Percentiles rank a stretch among this genome's conserved stretches.
phyloP scores from a whole-genome alignment of 139 green algal species.

The Chlamydomonas schloesseri region DNA sequence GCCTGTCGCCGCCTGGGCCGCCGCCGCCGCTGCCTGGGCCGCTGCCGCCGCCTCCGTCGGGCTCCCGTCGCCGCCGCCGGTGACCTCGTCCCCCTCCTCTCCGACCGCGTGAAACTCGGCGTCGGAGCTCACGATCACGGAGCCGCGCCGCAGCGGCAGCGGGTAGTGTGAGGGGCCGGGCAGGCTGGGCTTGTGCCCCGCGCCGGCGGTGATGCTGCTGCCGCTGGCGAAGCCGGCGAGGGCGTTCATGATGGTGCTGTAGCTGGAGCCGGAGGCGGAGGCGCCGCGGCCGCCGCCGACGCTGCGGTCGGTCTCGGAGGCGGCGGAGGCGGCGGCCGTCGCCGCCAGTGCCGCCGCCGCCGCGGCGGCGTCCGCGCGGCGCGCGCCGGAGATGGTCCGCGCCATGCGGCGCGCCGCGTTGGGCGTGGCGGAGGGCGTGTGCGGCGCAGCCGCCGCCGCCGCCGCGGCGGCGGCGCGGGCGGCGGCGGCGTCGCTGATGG shows the following conservation, averaged over 20 bases:
- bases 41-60: too few relatives aligned
- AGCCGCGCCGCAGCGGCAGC: background rate
- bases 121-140: background rate
- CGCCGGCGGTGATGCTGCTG: too few relatives aligned
- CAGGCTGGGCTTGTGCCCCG: too few relatives aligned
- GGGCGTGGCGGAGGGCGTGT: background rate
- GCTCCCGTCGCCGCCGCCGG: too few relatives aligned
- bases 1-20: too few relatives aligned
- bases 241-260: too few relatives aligned
- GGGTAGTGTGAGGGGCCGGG: conserved; percentile 8
- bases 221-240: too few relatives aligned
- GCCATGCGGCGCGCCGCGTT: background rate
- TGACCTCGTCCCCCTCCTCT: too few relatives aligned
- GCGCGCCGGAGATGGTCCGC: conserved; percentile 5
- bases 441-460: background rate
- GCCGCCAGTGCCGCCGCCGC: background rate
- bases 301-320: background rate
- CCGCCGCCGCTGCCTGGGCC: too few relatives aligned
- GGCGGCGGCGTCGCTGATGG: background rate
- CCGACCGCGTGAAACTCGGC: background rate
- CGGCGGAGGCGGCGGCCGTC: background rate
- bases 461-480: background rate
- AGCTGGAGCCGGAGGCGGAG: too few relatives aligned
- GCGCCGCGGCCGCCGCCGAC: background rate
- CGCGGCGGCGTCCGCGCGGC: background rate